Conservation (phyloP, 352 stramenopile genomes). For the Nothophytophthora sp. region DNA sequence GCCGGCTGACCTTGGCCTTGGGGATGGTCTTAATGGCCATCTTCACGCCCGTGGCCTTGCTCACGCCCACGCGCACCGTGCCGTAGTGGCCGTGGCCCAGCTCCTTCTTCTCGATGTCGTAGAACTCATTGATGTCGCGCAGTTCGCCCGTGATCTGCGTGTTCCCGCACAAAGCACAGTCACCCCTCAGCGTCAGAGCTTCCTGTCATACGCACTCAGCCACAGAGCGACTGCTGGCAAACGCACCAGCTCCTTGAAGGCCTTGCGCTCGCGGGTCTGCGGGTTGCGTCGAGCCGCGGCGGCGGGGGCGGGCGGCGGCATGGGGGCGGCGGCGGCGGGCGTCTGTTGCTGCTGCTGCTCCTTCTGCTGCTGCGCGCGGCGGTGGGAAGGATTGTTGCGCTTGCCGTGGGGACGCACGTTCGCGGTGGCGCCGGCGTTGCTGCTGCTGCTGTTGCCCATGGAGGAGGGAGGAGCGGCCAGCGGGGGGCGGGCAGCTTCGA, state of each 20-base stretch:
- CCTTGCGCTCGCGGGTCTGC: slow-evolving; percentile 54
- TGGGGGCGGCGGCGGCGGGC: slow-evolving; percentile 6
- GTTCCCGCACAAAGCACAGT: not conserved
- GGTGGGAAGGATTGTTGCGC: slow-evolving; percentile 44
- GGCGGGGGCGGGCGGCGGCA: slow-evolving; percentile 18
- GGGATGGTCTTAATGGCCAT: slow-evolving; percentile 99
- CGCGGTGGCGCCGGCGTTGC: slow-evolving; percentile 20
- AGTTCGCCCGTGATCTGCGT: slow-evolving; percentile 83
- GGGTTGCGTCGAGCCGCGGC: slow-evolving; percentile 36
- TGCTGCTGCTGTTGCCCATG: slow-evolving; percentile 81
- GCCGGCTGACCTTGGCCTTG: slow-evolving; percentile 93
- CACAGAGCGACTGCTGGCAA: not conserved
- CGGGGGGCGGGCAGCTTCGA: slow-evolving; percentile 9
- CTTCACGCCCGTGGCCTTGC: slow-evolving; percentile 92
- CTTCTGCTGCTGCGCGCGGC: slow-evolving; percentile 43
- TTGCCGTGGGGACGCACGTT: slow-evolving; percentile 42
- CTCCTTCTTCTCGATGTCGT: slow-evolving; percentile 90
- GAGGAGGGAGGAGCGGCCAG: not conserved
- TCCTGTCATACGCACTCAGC: not conserved
- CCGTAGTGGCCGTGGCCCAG: slow-evolving; percentile 95
- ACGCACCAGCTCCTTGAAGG: slow-evolving; percentile 72
- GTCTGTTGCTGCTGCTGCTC: slow-evolving; percentile 16
- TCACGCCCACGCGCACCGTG: slow-evolving; percentile 95
- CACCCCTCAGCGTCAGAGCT: not conserved
- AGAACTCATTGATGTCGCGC: slow-evolving; percentile 83